Evolutionary conservation across 768 basidiomycete genomes (phyloP).

Genomic region (Phylloporus scabripes): DNA sequence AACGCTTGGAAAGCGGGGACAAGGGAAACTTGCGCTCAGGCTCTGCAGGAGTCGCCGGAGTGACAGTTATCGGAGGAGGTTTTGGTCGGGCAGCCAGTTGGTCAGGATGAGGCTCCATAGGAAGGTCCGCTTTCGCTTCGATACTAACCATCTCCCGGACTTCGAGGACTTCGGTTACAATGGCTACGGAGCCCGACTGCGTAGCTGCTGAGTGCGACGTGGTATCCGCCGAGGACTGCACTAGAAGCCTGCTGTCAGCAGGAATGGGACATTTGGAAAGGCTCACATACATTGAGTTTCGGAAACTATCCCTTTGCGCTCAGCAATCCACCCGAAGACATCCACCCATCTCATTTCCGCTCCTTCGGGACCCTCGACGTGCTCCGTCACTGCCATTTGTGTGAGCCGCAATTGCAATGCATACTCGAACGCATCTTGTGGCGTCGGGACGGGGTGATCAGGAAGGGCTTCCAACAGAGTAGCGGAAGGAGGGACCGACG

Average conservation of each 20-base stretch:
- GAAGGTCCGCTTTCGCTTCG: slow-evolving; percentile 9
- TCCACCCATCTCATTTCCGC: slow-evolving; percentile 80
- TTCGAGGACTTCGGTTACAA: slow-evolving; percentile 6
- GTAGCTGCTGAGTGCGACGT: slow-evolving; percentile 25
- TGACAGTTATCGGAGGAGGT: slow-evolving; percentile 48
- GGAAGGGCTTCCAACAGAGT: slow-evolving; percentile 40
- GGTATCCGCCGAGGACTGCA: slow-evolving; percentile 29
- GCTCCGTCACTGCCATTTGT: slow-evolving; percentile 73
- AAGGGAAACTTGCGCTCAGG: slow-evolving; percentile 15
- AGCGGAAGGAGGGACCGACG: slow-evolving; percentile 36
- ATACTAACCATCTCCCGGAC: slow-evolving; percentile 5
- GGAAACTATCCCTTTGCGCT: slow-evolving; percentile 37
- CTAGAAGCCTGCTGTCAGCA: slow-evolving; percentile 6
- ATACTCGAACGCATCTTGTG: slow-evolving; percentile 63
- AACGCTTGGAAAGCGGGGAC: slow-evolving; percentile 19
- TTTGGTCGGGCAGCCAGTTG: neutral
- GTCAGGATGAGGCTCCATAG: slow-evolving; percentile 3
- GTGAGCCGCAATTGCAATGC: slow-evolving; percentile 85
- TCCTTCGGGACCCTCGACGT: slow-evolving; percentile 78
- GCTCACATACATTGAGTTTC: slow-evolving; percentile 24
- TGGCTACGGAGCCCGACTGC: slow-evolving; percentile 9
- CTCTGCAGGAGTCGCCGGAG: slow-evolving; percentile 54
- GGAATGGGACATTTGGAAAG: neutral
- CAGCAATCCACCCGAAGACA: slow-evolving; percentile 82
- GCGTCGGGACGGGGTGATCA: slow-evolving; percentile 46